phyloP scores from a whole-genome alignment of 2,329 filamentous ascomycete genomes.

The Alternaria dauci region DNA sequence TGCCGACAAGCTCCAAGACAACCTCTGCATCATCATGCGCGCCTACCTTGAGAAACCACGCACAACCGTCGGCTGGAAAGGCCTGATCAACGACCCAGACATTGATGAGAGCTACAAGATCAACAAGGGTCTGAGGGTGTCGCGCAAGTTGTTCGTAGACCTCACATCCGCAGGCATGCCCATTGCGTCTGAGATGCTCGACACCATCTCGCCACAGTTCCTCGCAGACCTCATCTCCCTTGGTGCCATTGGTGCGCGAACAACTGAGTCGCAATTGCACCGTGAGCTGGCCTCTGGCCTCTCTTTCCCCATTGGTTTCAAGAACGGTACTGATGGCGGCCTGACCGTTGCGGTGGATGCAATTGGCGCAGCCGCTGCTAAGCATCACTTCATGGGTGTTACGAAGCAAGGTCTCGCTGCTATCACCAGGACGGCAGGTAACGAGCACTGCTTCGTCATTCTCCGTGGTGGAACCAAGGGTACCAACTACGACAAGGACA shows the following conservation, averaged over 20 bases:
- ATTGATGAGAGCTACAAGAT: conserved; percentile 98
- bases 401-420: conserved; percentile 97
- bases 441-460: conserved; percentile 98
- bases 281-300: conserved; percentile 93
- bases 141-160: conserved; percentile 92
- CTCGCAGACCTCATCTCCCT: conserved; percentile 94
- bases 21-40: conserved; percentile 95
- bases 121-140: conserved; percentile 95
- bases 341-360: conserved; percentile 93
- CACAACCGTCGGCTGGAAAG: conserved; percentile 99
- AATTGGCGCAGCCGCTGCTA: conserved; percentile 80
- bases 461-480: conserved; percentile 89
- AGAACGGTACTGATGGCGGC: conserved; percentile 97
- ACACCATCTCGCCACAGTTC: conserved; percentile 98
- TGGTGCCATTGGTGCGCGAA: conserved; percentile 93
- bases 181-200: conserved; percentile 97
- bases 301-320: conserved; percentile 98
- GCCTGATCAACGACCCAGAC: conserved; percentile 97
- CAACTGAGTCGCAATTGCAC: conserved; percentile 95
- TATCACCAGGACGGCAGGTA: conserved; percentile 91
- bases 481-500: conserved; percentile 91
- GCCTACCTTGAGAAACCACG: conserved; percentile 99
- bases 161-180: conserved; percentile 88
- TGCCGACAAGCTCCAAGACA: conserved; percentile 79
- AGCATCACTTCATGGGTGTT: conserved; percentile 97